phyloP scores from a whole-genome alignment of 345 rosid species.

The Salix caprea region DNA sequence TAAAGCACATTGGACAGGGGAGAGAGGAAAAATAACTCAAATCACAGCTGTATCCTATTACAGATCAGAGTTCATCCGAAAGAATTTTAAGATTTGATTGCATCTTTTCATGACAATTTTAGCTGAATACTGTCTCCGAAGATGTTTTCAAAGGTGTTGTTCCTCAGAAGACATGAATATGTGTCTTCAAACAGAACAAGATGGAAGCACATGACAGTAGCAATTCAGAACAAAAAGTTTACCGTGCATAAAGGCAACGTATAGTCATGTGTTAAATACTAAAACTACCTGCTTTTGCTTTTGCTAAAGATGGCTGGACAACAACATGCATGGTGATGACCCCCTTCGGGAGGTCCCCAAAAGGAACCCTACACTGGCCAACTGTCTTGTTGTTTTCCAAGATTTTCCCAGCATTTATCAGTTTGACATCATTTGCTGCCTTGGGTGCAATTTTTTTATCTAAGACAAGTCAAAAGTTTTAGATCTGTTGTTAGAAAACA shows the following conservation, averaged over 20 bases:
- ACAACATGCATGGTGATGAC: constrained; percentile 94
- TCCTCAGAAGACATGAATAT: background rate
- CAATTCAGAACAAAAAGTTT: background rate
- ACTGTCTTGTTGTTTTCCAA: constrained; percentile 83
- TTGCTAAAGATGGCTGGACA: constrained; percentile 69
- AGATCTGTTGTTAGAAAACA: constrained; percentile 1
- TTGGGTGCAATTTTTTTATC: constrained; percentile 80
- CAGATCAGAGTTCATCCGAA: background rate
- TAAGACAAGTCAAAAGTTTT: constrained; percentile 23
- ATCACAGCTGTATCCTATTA: background rate
- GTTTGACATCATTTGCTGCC: constrained; percentile 71
- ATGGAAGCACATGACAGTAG: background rate
- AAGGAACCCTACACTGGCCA: constrained; percentile 75
- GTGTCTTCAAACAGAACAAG: background rate
- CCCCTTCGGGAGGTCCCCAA: constrained; percentile 65
- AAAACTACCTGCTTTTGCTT: constrained; percentile 65
- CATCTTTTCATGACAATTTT: background rate
- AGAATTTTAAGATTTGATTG: background rate
- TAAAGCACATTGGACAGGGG: background rate
- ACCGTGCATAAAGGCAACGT: background rate
- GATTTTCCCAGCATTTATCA: constrained; percentile 86
- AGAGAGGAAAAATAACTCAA: background rate
- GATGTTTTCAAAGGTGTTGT: background rate
- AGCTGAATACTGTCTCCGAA: background rate
- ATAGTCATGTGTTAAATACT: background rate